These are phyloP conservation scores for Penicillium silybi DNA, from an alignment of 495 filamentous ascomycete species.

Conservation along the genomic window DNA sequence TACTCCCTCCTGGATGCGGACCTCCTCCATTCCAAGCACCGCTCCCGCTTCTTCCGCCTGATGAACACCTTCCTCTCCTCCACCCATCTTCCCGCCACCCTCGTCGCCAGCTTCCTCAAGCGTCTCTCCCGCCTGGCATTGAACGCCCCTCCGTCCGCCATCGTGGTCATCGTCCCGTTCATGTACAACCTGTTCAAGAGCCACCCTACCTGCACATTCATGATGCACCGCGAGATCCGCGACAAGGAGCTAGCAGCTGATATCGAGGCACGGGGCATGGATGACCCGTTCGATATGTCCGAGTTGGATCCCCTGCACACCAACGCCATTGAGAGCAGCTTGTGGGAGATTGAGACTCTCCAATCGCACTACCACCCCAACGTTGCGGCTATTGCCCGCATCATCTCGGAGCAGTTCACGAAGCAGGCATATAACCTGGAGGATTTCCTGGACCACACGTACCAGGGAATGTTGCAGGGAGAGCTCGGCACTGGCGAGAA, in stretches of 20 bases:
- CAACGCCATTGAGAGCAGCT: slow-evolving; percentile 79
- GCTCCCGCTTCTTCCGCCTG: slow-evolving; percentile 87
- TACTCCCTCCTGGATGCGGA: slow-evolving; percentile 85
- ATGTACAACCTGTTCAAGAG: slow-evolving; percentile 91
- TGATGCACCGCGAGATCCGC: slow-evolving; percentile 78
- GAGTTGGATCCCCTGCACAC: slow-evolving; percentile 84
- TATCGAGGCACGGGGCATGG: slow-evolving; percentile 62
- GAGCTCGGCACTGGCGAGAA: slow-evolving; percentile 65
- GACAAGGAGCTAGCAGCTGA: slow-evolving; percentile 51
- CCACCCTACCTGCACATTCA: slow-evolving; percentile 88
- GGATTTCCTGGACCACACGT: slow-evolving; percentile 95
- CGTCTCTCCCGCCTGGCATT: slow-evolving; percentile 76
- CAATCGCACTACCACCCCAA: slow-evolving; percentile 97
- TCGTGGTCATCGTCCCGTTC: slow-evolving; percentile 86
- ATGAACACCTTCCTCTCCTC: slow-evolving; percentile 90
- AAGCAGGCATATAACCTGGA: slow-evolving; percentile 90
- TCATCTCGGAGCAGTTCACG: slow-evolving; percentile 95
- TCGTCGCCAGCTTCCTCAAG: slow-evolving; percentile 97
- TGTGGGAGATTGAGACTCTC: slow-evolving; percentile 91
- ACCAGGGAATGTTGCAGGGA: slow-evolving; percentile 77
- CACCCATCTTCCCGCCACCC: slow-evolving; percentile 82
- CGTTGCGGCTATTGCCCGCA: slow-evolving; percentile 88
- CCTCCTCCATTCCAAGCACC: slow-evolving; percentile 87
- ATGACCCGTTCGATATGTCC: slow-evolving; percentile 71
- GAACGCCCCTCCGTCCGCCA: slow-evolving; percentile 78